A percentile compares a stretch with the other conserved stretches of the same genome.
These are phyloP conservation scores for Lanmaoa rubissima DNA, from an alignment of 768 basidiomycete genomes.

Conservation along the genomic window DNA sequence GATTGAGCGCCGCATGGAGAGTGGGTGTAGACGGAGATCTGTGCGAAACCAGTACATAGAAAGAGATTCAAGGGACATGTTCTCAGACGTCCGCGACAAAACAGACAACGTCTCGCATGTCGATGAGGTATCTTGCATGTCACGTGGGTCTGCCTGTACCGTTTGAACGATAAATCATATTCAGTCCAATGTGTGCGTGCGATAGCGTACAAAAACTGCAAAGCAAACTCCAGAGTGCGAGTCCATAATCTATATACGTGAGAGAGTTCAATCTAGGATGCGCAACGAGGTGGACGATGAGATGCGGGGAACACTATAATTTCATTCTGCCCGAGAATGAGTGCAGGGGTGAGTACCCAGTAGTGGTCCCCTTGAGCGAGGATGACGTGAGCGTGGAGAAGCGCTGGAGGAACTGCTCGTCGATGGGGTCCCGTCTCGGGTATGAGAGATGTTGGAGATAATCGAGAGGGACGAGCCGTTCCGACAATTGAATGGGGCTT, in stretches of 20 bases:
- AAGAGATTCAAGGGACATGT: neutral
- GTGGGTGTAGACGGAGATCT: constrained; percentile 14
- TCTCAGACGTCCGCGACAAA: neutral
- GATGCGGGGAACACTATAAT: constrained; percentile 2
- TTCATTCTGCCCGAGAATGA: constrained; percentile 30
- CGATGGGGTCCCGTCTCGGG: constrained; percentile 58
- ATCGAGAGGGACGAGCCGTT: constrained; percentile 59
- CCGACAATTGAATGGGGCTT: constrained; percentile 20
- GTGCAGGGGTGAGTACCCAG: constrained; percentile 15
- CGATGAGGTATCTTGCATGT: neutral
- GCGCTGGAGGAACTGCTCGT: constrained; percentile 61
- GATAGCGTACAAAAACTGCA: constrained; percentile 24
- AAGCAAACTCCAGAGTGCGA: constrained; percentile 22
- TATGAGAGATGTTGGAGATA: constrained; percentile 55
- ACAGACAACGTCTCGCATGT: neutral
- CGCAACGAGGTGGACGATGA: constrained; percentile 5
- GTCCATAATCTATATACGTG: constrained; percentile 33
- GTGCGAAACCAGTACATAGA: neutral
- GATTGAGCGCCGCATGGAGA: neutral
- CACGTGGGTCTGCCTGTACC: constrained; percentile 6
- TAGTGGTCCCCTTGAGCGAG: constrained; percentile 15
- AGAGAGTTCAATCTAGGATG: constrained; percentile 23
- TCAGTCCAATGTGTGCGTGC: constrained; percentile 10
- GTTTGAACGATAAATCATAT: constrained; percentile 17
- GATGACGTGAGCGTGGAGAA: constrained; percentile 39